Percentiles rank a stretch among this genome's conserved stretches.
Conservation (phyloP, 2,329 filamentous ascomycete species). For the Phialophora verrucosa region DNA sequence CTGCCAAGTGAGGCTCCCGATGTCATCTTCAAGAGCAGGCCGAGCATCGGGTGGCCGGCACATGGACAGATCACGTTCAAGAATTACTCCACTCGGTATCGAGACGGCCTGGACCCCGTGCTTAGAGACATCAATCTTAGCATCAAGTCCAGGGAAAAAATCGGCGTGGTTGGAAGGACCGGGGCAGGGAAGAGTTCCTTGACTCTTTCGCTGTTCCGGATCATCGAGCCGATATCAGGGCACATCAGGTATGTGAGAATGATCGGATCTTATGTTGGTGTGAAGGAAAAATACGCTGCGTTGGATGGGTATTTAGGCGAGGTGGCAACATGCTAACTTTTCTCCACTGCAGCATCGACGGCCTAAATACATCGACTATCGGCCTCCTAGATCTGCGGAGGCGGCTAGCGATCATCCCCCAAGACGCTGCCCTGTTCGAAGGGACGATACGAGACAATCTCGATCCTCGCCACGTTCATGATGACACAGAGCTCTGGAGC, state of each 20-base stretch:
- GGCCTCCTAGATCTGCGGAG: slow-evolving; percentile 86
- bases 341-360: slow-evolving; percentile 70
- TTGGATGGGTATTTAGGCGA: neutral
- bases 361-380: slow-evolving; percentile 85
- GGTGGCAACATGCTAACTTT: slow-evolving; percentile 16
- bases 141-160: slow-evolving; percentile 97
- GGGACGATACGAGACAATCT: slow-evolving; percentile 93
- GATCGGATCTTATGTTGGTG: neutral
- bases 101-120: slow-evolving; percentile 85
- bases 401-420: slow-evolving; percentile 93
- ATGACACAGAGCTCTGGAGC: slow-evolving; percentile 97
- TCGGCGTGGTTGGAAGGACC: slow-evolving; percentile 94
- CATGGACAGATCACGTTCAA: slow-evolving; percentile 87
- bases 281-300: neutral
- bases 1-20: slow-evolving; percentile 94
- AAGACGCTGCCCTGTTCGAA: slow-evolving; percentile 95
- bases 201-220: slow-evolving; percentile 89
- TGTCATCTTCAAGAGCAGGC: slow-evolving; percentile 84
- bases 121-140: slow-evolving; percentile 89
- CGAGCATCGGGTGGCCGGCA: slow-evolving; percentile 88
- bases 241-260: slow-evolving; percentile 63
- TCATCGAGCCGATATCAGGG: slow-evolving; percentile 85
- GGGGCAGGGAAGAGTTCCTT: slow-evolving; percentile 95
- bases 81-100: slow-evolving; percentile 93
- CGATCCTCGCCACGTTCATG: slow-evolving; percentile 91